Base-by-base conservation (phyloP, 1,139 yeast genomes). In the Kluyveromyces marxianus region DNA sequence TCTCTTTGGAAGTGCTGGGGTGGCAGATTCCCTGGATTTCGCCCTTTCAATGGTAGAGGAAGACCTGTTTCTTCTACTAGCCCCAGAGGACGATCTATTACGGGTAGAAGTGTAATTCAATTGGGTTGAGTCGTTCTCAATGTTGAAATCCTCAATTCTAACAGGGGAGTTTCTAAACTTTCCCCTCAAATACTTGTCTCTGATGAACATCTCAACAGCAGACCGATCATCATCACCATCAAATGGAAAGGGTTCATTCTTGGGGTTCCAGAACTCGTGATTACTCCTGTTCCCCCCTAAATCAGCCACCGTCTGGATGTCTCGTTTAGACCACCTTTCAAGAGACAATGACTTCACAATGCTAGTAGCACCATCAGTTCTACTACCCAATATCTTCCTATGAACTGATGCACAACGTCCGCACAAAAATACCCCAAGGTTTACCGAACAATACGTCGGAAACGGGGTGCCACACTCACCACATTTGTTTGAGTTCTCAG, bases 391-490 rank as follows among this genome's bases (percentile, higher is more conserved):
- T 29, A 60, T 58, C 32, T 65, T 66, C 39, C 66, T 55, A 46
- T 67, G 69, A 5, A 77, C 72, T 7, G 85, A 76, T 6, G 90
- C 88, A 71, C 94, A 84, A 51, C 89, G 69, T 3, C 90, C 92
- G 66, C 94, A 84, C 29, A 84, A 67, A 50, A 84, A 77, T 4
- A 83, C 67, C 28, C 92, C 92, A 41, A 64, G 48, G 42, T 58
- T 61, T 3, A 54, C 42, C 1, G 63, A 58, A 44, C 62, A 60
- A 65, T 58, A 62, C 27, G 67, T 83, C 4, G 92, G 92, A 61
- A 75, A 79, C 2, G 72, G 60, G 1, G 78, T 68, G 2, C 76
- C 75, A 67, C 92, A 84, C 58, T 84, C 94, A 39, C 87, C 92
- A 64, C 94, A 84, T 57, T 71, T 76, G 63, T 83, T 84, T 44